phyloP scores from a whole-genome alignment of 1,284 basidiomycete species.

The Cystobasidium sp. region DNA sequence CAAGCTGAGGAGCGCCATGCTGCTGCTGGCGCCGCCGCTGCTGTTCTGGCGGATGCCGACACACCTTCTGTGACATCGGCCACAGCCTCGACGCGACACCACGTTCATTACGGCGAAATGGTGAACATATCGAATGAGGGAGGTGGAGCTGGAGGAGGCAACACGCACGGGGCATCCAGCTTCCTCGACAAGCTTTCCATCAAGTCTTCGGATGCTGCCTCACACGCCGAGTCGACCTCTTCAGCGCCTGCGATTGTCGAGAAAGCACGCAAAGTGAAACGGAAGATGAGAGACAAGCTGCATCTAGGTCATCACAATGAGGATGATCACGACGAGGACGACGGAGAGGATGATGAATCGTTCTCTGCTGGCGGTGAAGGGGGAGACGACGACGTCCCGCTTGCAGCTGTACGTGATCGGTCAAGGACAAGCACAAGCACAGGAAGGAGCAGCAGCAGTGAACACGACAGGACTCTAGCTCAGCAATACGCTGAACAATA shows the following conservation, averaged over 20 bases:
- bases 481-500: constrained; percentile 25
- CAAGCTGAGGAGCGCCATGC: too few species aligned
- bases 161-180: background rate
- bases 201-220: constrained; percentile 12
- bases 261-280: constrained; percentile 28
- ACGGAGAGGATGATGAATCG: constrained; percentile 14
- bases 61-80: background rate
- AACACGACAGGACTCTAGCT: constrained; percentile 11
- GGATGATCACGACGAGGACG: constrained; percentile 17
- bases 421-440: constrained; percentile 6
- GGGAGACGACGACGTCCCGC: constrained; percentile 26
- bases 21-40: too few species aligned
- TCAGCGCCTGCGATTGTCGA: constrained; percentile 11
- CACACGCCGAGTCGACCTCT: constrained; percentile 22
- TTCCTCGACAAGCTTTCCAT: constrained; percentile 9
- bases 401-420: constrained; percentile 31
- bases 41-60: too few species aligned
- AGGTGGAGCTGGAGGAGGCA: background rate
- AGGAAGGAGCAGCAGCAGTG: constrained; percentile 8
- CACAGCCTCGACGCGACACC: background rate
- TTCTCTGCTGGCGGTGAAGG: too few species aligned
- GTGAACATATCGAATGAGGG: too few species aligned
- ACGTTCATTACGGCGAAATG: too few species aligned
- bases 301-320: constrained; percentile 23
- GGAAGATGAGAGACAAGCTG: constrained; percentile 32